These are phyloP conservation scores for Magnaporthiopsis incrustans DNA, from an alignment of 2,329 filamentous ascomycete species.

Conservation along the genomic window DNA sequence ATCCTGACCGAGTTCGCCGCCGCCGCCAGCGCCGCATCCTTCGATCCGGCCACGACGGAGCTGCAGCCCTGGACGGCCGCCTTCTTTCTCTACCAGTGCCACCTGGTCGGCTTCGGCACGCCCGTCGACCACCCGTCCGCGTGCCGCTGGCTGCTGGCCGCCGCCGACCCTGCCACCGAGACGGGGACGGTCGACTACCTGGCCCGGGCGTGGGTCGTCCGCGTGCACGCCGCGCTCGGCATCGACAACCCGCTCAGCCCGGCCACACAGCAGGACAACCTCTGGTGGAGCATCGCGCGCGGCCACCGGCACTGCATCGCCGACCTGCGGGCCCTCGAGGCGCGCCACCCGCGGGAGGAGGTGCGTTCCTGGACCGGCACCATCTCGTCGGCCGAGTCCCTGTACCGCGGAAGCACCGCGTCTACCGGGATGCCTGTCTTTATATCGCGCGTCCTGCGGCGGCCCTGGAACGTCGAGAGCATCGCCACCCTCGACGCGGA, in stretches of 20 bases:
- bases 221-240: conserved; percentile 9
- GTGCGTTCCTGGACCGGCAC: conserved; percentile 3
- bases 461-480: conserved; percentile 8
- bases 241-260: conserved; percentile 7
- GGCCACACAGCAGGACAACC: conserved; percentile 7
- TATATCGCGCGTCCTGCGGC: conserved; percentile 7
- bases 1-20: conserved; percentile 10
- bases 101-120: conserved; percentile 11
- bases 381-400: conserved; percentile 4
- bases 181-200: conserved; percentile 9
- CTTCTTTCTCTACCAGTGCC: conserved; percentile 12
- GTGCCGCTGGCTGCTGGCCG: conserved; percentile 11
- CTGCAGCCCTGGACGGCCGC: conserved; percentile 9
- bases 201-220: conserved; percentile 10
- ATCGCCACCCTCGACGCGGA: conserved; percentile 9
- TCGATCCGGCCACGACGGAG: background rate
- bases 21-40: background rate
- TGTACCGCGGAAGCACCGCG: conserved; percentile 6
- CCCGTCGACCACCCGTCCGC: conserved; percentile 1
- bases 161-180: conserved; percentile 8
- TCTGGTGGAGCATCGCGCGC: conserved; percentile 9
- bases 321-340: conserved; percentile 8
- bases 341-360: background rate
- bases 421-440: conserved; percentile 12
- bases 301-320: conserved; percentile 9